Evolutionary conservation across 2,329 filamentous ascomycete species (phyloP).

Genomic region (Fusarium hostae): DNA sequence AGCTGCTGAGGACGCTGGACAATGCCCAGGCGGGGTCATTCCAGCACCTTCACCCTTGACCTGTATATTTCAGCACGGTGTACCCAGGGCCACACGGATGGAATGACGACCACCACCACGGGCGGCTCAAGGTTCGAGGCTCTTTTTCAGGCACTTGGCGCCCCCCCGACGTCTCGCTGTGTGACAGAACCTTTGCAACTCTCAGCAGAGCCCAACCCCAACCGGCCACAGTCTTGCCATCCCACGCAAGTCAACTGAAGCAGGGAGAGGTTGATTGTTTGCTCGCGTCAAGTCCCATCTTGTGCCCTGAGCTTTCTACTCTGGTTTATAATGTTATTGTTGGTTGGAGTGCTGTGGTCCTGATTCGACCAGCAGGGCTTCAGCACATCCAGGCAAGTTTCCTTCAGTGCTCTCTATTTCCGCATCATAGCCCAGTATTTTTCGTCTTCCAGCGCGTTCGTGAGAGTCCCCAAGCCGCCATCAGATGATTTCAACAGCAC

Average conservation of each 20-base stretch:
- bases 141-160: conserved; percentile 36
- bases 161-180: conserved; percentile 26
- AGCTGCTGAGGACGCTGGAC: conserved; percentile 29
- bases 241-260: background rate
- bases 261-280: background rate
- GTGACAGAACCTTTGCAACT: conserved; percentile 28
- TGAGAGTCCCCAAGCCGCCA: background rate
- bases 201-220: conserved; percentile 10
- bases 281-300: background rate
- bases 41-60: conserved; percentile 44
- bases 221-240: background rate
- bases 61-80: conserved; percentile 46
- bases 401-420: background rate
- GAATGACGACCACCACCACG: conserved; percentile 33
- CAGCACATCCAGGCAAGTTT: conserved; percentile 3
- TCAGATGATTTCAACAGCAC: background rate
- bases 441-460: background rate
- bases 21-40: conserved; percentile 43
- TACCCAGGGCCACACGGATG: conserved; percentile 27
- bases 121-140: conserved; percentile 14
- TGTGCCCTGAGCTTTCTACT: background rate
- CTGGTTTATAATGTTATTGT: background rate
- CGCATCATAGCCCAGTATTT: background rate
- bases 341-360: background rate
- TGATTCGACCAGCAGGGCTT: background rate